A percentile compares a stretch with the other conserved stretches of the same genome.
These are phyloP conservation scores for Talaromyces stipitatus DNA, from an alignment of 495 filamentous ascomycete genomes.

Conservation along the genomic window DNA sequence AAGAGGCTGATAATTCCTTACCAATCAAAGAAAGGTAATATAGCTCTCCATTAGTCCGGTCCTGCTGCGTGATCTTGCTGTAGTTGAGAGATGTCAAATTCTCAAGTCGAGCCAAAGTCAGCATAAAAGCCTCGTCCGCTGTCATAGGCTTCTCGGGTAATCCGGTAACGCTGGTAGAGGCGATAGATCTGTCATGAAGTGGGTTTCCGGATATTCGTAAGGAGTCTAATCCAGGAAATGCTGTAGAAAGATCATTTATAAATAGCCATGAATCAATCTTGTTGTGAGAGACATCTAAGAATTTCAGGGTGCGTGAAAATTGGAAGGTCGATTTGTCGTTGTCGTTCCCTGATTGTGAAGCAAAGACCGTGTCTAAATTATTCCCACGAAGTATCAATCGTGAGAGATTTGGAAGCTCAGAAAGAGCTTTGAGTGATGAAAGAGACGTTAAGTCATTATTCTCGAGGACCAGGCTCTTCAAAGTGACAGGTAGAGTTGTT, in stretches of 20 bases:
- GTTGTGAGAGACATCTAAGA: constrained; percentile 79
- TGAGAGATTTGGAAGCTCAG: constrained; percentile 50
- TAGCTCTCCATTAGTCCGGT: constrained; percentile 79
- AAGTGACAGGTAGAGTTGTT: constrained; percentile 30
- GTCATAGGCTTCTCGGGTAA: constrained; percentile 37
- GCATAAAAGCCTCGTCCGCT: constrained; percentile 75
- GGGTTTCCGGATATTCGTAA: constrained; percentile 82
- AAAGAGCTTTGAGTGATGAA: constrained; percentile 47
- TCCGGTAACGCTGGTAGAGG: constrained; percentile 24
- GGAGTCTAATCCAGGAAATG: constrained; percentile 57
- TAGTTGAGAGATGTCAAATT: constrained; percentile 68
- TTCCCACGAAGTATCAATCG: constrained; percentile 39
- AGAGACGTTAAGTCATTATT: constrained; percentile 64
- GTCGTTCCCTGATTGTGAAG: neutral
- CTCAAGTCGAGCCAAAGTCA: constrained; percentile 71
- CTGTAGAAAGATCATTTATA: constrained; percentile 53
- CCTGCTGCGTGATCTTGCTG: constrained; percentile 58
- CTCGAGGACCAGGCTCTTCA: constrained; percentile 62
- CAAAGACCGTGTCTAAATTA: constrained; percentile 24
- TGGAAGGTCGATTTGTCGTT: constrained; percentile 19
- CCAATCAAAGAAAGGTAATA: constrained; percentile 84
- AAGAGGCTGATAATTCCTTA: constrained; percentile 56
- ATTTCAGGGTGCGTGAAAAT: constrained; percentile 36
- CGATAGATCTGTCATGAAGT: constrained; percentile 56
- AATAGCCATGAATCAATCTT: constrained; percentile 60